A percentile compares a stretch with the other conserved stretches of the same genome.
These are phyloP conservation scores for Moesziomyces sp. DNA, from an alignment of 1,284 basidiomycete genomes.

Conservation along the genomic window DNA sequence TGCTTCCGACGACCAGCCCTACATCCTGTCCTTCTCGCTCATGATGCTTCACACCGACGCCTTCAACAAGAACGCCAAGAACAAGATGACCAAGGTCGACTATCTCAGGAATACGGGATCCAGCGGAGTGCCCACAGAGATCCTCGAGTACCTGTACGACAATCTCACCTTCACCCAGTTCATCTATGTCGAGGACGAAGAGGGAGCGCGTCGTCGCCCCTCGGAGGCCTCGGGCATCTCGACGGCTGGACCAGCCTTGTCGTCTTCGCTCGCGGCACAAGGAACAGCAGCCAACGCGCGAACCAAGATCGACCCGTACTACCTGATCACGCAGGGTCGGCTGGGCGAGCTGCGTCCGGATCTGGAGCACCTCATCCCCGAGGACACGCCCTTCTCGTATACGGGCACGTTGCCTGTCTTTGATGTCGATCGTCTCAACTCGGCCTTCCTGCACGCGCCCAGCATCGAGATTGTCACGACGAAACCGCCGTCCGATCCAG, in stretches of 20 bases:
- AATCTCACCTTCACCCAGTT: constrained; percentile 93
- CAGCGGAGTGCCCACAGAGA: constrained; percentile 84
- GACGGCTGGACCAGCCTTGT: constrained; percentile 4
- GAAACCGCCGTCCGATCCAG: constrained; percentile 18
- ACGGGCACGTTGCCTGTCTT: constrained; percentile 42
- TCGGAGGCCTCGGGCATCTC: constrained; percentile 31
- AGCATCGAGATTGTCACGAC: constrained; percentile 61
- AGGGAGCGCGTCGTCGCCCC: constrained; percentile 27
- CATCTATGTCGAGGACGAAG: constrained; percentile 87
- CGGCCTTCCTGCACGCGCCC: constrained; percentile 54
- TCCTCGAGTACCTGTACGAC: constrained; percentile 96
- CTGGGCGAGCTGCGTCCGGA: constrained; percentile 75
- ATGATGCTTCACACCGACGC: constrained; percentile 99
- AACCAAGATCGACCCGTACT: constrained; percentile 88
- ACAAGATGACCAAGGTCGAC: constrained; percentile 80
- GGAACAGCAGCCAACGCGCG: constrained; percentile 50
- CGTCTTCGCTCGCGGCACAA: constrained; percentile 17
- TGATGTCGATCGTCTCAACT: constrained; percentile 45
- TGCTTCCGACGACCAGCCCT: constrained; percentile 79
- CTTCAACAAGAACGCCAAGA: constrained; percentile 96
- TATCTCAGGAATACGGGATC: constrained; percentile 67
- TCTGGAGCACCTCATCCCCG: constrained; percentile 51
- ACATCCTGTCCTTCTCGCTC: constrained; percentile 95
- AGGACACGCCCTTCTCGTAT: constrained; percentile 54
- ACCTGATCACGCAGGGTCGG: constrained; percentile 81